phyloP scores from a whole-genome alignment of 2,329 filamentous ascomycete species.

The Aspergillus sp. region DNA sequence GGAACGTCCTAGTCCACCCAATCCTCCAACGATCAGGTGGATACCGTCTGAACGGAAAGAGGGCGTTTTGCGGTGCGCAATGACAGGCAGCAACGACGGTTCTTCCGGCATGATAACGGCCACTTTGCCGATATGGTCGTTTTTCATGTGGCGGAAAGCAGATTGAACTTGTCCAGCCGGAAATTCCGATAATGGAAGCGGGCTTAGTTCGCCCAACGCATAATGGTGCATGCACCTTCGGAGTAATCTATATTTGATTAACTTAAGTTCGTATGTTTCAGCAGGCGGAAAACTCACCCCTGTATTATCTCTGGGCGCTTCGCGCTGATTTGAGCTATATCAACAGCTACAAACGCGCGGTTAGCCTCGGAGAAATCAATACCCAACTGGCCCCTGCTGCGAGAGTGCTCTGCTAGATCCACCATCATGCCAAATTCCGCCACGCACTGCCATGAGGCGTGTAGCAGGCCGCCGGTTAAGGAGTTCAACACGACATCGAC shows the following conservation, averaged over 20 bases:
- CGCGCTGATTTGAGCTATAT: neutral
- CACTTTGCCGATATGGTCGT: slow-evolving; percentile 41
- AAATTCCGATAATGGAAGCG: neutral
- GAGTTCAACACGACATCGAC: slow-evolving; percentile 3
- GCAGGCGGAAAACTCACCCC: neutral
- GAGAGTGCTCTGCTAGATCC: neutral
- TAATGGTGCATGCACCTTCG: slow-evolving; percentile 5
- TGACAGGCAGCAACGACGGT: neutral
- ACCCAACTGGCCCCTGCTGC: neutral
- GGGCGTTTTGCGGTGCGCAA: neutral
- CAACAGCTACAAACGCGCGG: neutral
- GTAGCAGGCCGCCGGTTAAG: neutral
- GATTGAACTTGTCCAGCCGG: neutral
- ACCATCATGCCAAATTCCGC: neutral
- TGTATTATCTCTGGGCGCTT: neutral
- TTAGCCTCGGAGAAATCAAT: neutral
- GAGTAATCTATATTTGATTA: neutral
- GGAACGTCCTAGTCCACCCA: slow-evolving; percentile 19
- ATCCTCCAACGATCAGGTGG: slow-evolving; percentile 20
- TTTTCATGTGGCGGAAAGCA: slow-evolving; percentile 35
- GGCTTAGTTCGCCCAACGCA: slow-evolving; percentile 1
- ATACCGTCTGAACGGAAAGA: slow-evolving; percentile 25
- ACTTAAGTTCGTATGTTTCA: neutral
- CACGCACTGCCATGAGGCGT: slow-evolving; percentile 1
- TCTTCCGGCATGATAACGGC: slow-evolving; percentile 29